Evolutionary conservation across 805 yeast species (phyloP), one percentile per base, ranked within the genome.

Genomic region (Alloascoidea hylecoeti): DNA sequence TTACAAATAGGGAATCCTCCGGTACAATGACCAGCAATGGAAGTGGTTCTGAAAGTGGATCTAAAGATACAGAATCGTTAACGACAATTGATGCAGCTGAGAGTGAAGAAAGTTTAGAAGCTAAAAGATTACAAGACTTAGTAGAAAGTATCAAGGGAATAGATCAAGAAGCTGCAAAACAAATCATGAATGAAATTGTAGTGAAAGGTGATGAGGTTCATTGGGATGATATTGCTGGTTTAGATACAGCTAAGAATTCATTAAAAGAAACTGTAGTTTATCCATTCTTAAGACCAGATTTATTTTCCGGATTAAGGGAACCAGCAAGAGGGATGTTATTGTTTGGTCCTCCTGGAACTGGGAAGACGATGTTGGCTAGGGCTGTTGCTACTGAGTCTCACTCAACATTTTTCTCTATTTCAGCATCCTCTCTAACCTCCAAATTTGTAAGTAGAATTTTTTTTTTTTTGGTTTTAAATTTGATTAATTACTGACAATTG

Each of bases 271-370:
- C 96, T 0, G 96, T 92, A 3, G 96, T 89, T 12, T 89, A 88
- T 54, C 98, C 98, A 16, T 88, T 89, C 51, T 58, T 92, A 45
- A 68, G 97, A 38, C 98, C 97, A 0, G 97, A 89, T 57, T 64
- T 89, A 41, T 92, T 89, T 53, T 71, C 74, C 42, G 97, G 96
- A 0, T 61, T 89, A 38, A 66, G 96, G 47, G 96, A 88, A 58
- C 97, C 97, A 0, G 88, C 94, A 0, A 63, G 94, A 41, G 97
- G 97, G n/a, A 85, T 92, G 94, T 64, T 89, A 15, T 59, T 89
- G 33, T 89, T 86, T 62, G 98, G 98, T 0, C 97, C 98, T 2
- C 96, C 97, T 0, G 98, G 98, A n/a, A 89, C 97, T 0, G 97
- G 97, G 40, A 89, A 92, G 52, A 88, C 96, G 1, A 88, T 89